phyloP scores from a whole-genome alignment of 768 basidiomycete species.

The Rhizopogon vinicolor region DNA sequence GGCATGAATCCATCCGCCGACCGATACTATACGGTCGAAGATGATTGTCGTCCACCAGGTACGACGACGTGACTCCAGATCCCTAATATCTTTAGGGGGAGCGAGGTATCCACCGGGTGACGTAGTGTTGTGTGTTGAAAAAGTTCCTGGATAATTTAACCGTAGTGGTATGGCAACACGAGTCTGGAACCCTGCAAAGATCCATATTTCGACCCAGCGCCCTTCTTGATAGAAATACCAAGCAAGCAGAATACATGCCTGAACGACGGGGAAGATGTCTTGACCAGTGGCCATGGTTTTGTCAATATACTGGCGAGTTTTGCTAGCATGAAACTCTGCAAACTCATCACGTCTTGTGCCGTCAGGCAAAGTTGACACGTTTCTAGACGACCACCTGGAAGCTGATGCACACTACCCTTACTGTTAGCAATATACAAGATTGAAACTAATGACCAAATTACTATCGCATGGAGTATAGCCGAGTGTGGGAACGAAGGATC shows the following conservation, averaged over 20 bases:
- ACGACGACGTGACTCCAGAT: slow-evolving; percentile 73
- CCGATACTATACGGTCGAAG: slow-evolving; percentile 78
- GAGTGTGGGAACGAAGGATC: slow-evolving; percentile 86
- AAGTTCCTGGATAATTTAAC: slow-evolving; percentile 83
- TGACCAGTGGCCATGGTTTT: slow-evolving; percentile 87
- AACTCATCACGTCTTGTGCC: slow-evolving; percentile 80
- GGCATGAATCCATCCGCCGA: slow-evolving; percentile 83
- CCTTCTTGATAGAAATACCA: slow-evolving; percentile 94
- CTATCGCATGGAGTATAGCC: slow-evolving; percentile 88
- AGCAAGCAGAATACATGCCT: slow-evolving; percentile 79
- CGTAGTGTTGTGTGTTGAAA: slow-evolving; percentile 58
- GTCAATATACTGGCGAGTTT: slow-evolving; percentile 85
- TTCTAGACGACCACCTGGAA: slow-evolving; percentile 77
- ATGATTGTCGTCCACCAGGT: slow-evolving; percentile 92
- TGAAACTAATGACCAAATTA: slow-evolving; percentile 28
- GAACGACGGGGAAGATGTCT: slow-evolving; percentile 83
- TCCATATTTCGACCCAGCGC: slow-evolving; percentile 89
- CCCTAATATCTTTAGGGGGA: slow-evolving; percentile 70
- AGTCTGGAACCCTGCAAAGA: slow-evolving; percentile 82
- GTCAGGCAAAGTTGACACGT: slow-evolving; percentile 62
- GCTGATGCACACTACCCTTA: slow-evolving; percentile 66
- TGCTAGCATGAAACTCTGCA: slow-evolving; percentile 82
- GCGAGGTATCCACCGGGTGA: slow-evolving; percentile 79
- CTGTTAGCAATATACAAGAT: slow-evolving; percentile 9
- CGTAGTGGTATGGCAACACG: slow-evolving; percentile 78